Conservation (phyloP, 2,329 filamentous ascomycete species). For the Fusarium nelsonii region DNA sequence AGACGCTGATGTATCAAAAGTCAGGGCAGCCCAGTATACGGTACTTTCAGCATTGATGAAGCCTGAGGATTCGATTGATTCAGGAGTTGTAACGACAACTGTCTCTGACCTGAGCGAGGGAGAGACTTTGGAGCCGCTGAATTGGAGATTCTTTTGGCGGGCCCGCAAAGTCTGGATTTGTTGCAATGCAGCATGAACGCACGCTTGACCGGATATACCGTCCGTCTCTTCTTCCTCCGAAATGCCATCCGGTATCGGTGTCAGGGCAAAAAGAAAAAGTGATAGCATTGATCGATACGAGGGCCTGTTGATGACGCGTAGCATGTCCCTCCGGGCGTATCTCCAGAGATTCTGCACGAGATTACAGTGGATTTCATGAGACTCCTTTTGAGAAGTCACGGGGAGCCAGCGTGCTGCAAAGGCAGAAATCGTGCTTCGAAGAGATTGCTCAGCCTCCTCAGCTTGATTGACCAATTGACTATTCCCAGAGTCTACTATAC, state of each 20-base stretch:
- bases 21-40: constrained; percentile 58
- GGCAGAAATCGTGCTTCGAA: constrained; percentile 47
- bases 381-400: constrained; percentile 25
- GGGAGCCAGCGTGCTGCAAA: constrained; percentile 51
- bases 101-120: constrained; percentile 37
- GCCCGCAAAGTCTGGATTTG: constrained; percentile 57
- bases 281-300: constrained; percentile 58
- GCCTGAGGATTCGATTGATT: constrained; percentile 47
- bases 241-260: constrained; percentile 56
- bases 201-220: constrained; percentile 56
- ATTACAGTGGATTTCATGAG: constrained; percentile 22
- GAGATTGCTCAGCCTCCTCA: constrained; percentile 45
- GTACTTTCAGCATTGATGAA: constrained; percentile 56
- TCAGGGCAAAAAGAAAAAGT: constrained; percentile 56
- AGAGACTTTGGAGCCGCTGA: constrained; percentile 57
- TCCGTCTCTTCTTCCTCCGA: constrained; percentile 57
- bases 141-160: constrained; percentile 55
- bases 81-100: constrained; percentile 43
- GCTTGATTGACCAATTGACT: constrained; percentile 14
- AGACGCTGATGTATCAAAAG: constrained; percentile 57
- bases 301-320: constrained; percentile 56
- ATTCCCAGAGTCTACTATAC: constrained; percentile 49
- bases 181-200: constrained; percentile 57
- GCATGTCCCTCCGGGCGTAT: constrained; percentile 54
- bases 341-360: constrained; percentile 52